Evolutionary conservation across 176 grass and related monocot species (phyloP), one percentile per base, ranked within the genome.

Genomic region (Oryza nivara): DNA sequence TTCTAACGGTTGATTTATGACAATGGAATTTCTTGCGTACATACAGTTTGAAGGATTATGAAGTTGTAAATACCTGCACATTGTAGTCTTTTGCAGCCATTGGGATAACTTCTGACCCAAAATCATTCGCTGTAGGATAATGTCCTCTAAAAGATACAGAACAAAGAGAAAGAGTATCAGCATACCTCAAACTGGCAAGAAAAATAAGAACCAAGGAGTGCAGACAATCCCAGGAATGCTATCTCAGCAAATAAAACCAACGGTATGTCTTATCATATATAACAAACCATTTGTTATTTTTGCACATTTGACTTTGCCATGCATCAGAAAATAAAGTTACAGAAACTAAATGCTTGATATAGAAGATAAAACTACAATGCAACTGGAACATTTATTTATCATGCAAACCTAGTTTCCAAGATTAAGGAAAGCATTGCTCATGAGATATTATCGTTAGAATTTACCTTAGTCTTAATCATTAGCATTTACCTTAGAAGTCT

Each of bases 21-120:
- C 54, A 45, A 7, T 65, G 4, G 11, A 65, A 45, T 10, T 46
- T 7, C 5, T 45, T 17, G 28, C 46, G 65, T 11, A 36, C 3
- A 44, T 52, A 47, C 19, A 72, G 51, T 44, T 88, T 73, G 14
- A 1, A 17, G 11, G 15, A 20, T 0, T 67, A 16, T 52, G n/a
- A 77, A 65, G 43, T 73, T 36, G 35, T 9, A 17, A 78, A 41
- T 88, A 93, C 94, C 94, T 93, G 86, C 71, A 91, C 89, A 75
- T 91, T 86, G 75, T 90, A 93, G 75, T 97, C 85, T 74, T 89
- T 94, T 67, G 89, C 87, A 85, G 92, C 87, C 79, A 70, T 84
- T 23, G 94, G 92, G 85, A 97, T 94, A 70, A 97, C 89, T 76
- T 97, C 94, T 68, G 89, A 97, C 52, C 89, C 92, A 90, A 97